These are phyloP conservation scores for Yamadazyma kitorensis DNA, from an alignment of 805 yeast species.

Conservation along the genomic window DNA sequence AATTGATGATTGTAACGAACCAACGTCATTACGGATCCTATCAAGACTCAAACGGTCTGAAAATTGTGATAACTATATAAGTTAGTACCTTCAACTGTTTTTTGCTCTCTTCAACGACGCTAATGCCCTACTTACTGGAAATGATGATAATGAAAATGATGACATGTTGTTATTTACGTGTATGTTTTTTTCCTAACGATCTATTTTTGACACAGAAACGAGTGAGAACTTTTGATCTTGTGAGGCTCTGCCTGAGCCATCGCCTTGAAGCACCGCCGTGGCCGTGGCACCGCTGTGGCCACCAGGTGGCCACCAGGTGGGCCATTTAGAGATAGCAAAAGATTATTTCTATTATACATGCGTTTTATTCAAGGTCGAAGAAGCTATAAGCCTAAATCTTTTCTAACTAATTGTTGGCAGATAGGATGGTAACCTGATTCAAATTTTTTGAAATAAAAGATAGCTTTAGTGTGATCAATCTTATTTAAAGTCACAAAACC, in stretches of 20 bases:
- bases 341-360: no score
- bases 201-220: no score
- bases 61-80: slow-evolving; percentile 11
- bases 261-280: no score
- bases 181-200: no score
- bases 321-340: no score
- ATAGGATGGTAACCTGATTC: slow-evolving; percentile 77
- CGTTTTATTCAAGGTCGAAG: no score
- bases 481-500: slow-evolving; percentile 64
- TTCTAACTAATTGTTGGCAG: slow-evolving; percentile 76
- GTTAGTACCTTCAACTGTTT: slow-evolving; percentile 3
- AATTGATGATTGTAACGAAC: slow-evolving; percentile 57
- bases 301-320: no score
- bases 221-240: no score
- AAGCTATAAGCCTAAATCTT: slow-evolving; percentile 66
- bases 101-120: neutral
- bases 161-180: slow-evolving; percentile 21
- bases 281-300: no score
- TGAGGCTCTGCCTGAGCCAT: no score
- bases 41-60: slow-evolving; percentile 28
- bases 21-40: slow-evolving; percentile 42
- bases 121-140: slow-evolving; percentile 40
- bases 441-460: slow-evolving; percentile 58
- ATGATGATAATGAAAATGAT: slow-evolving; percentile 34
- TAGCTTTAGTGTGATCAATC: slow-evolving; percentile 66